Evolutionary conservation across 306 rosid species (phyloP).

Genomic region (Heteromeles arbutifolia): DNA sequence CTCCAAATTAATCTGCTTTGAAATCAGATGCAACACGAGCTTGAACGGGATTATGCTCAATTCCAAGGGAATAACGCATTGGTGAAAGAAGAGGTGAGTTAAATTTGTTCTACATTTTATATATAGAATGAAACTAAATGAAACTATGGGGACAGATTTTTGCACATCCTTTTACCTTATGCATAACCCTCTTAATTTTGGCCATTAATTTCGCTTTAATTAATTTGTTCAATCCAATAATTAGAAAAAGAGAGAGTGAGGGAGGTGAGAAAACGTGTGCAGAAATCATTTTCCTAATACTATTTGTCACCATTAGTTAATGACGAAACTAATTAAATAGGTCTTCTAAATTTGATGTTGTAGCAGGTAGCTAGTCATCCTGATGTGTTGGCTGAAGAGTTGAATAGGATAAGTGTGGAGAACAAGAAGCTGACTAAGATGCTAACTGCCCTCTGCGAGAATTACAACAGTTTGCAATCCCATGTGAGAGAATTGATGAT

Average conservation of each 20-base stretch:
- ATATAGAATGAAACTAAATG: no score
- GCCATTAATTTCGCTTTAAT: no score
- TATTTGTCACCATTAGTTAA: neutral
- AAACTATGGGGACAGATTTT: no score
- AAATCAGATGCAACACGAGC: constrained; percentile 23
- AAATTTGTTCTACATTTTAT: neutral
- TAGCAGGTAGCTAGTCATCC: neutral
- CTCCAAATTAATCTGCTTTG: neutral
- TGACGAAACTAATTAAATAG: neutral
- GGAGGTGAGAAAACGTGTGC: neutral
- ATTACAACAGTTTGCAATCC: constrained; percentile 34
- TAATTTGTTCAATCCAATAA: neutral
- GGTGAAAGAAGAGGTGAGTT: constrained; percentile 21
- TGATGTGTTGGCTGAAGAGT: constrained; percentile 35
- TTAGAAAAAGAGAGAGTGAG: neutral
- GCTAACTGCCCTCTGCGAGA: constrained; percentile 35
- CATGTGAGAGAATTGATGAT: constrained; percentile 33
- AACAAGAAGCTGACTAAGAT: constrained; percentile 47
- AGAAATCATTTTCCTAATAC: neutral
- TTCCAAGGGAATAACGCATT: neutral
- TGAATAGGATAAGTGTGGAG: constrained; percentile 48
- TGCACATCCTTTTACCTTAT: neutral
- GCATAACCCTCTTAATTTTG: neutral
- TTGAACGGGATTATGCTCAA: neutral
- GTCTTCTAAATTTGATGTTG: neutral